phyloP scores from a whole-genome alignment of 169 alveolate genomes.

The Plasmodium sp. region DNA sequence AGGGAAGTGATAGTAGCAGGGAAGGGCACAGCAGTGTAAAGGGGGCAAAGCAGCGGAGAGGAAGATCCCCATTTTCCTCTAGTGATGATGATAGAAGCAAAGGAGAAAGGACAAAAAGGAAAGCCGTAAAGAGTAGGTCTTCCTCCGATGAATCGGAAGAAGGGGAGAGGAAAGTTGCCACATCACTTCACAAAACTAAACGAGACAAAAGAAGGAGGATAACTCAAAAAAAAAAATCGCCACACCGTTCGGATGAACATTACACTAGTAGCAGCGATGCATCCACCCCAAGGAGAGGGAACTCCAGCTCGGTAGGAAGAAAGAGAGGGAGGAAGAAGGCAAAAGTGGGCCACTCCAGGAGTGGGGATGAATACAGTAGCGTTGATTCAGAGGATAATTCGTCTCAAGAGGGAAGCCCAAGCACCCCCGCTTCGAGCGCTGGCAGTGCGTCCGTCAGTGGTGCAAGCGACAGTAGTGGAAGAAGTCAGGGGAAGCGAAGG shows the following conservation, averaged over 20 bases:
- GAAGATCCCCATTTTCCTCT: not conserved
- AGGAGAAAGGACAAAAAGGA: not conserved
- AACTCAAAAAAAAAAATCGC: not conserved
- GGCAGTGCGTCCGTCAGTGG: not conserved
- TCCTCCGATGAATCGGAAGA: not conserved
- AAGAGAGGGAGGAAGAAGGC: not conserved
- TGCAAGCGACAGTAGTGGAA: not conserved
- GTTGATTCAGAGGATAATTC: not conserved
- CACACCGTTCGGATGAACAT: not conserved
- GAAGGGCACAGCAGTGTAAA: not conserved
- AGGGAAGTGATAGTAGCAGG: not conserved
- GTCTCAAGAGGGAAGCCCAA: not conserved
- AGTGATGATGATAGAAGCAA: not conserved
- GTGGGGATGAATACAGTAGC: not conserved
- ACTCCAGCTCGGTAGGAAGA: not conserved
- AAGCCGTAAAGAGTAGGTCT: not conserved
- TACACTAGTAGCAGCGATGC: not conserved
- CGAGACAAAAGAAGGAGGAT: not conserved
- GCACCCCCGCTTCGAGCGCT: not conserved
- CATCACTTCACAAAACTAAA: not conserved
- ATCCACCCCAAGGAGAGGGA: not conserved
- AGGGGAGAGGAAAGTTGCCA: not conserved
- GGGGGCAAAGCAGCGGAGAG: not conserved
- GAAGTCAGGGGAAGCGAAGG: slow-evolving; percentile 13
- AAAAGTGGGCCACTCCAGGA: not conserved